Evolutionary conservation across 257 asterid genomes (phyloP), one percentile per base, ranked within the genome.

Genomic region (Eucommia ulmoides): DNA sequence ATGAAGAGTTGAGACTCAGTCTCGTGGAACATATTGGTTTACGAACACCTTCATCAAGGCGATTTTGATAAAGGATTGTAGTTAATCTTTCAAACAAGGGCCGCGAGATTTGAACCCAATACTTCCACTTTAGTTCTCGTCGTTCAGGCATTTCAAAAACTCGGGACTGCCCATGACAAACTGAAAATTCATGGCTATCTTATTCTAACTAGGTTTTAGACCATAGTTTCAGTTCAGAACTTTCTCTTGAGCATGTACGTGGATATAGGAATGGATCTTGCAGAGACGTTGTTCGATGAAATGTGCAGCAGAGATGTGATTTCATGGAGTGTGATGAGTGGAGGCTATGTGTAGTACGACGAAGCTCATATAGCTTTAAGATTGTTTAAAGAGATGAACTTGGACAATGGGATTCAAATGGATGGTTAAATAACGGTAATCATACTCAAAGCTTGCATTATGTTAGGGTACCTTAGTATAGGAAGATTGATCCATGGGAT

Each of bases 21-120:
- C 60, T 79, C 97, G 2, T 83, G 97, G 97, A 88, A 88, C 73
- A 80, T 77, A 53, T 64, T 83, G 60, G 72, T 88, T 65, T 82
- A 71, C 22, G 88, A 72, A 23, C 61, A 76, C 73, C 67, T 79
- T 46, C 45, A 61, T 57, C 77, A 58, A 33, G 78, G 66, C 47
- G 68, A 57, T 59, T 47, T 63, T 57, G 64, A 58, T 55, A 68
- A 62, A 50, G 94, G 91, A 51, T 57, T 76, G 33, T 15, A 55
- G 45, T 70, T 81, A 68, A 83, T 72, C 61, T 25, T 41, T 51
- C 78, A 55, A 58, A 93, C 87, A 51, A 64, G 80, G 65, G 54
- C 24, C 18, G 50, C 60, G 21, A 74, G 76, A n/a, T 88, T 87
- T 56, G 71, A 71, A 56, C 88, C 97, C 59, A 88, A 88, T 55